A percentile compares a stretch with the other conserved stretches of the same genome.
Conservation (phyloP, 345 rosid genomes). For the Balakata baccata region DNA sequence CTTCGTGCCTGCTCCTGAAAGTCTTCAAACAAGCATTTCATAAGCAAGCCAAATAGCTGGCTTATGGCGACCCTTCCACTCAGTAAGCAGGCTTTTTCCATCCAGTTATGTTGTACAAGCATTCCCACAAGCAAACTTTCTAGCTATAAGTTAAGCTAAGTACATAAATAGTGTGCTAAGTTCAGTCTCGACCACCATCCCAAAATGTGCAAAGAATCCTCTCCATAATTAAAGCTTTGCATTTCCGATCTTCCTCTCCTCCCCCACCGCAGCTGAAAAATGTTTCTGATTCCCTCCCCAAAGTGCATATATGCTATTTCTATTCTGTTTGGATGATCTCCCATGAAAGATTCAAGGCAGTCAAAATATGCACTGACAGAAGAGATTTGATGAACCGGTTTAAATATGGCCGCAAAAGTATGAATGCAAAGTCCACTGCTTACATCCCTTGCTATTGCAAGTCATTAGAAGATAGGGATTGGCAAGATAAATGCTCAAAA, state of each 20-base stretch:
- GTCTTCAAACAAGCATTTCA: no score
- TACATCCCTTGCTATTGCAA: no score
- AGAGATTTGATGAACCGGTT: constrained; percentile 48
- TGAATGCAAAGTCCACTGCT: no score
- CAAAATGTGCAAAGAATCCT: constrained; percentile 35
- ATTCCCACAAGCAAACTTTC: constrained; percentile 28
- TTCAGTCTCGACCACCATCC: constrained; percentile 41
- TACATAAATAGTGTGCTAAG: constrained; percentile 37
- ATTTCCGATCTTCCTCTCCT: constrained; percentile 33
- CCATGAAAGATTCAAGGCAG: constrained; percentile 37
- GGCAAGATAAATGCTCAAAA: neutral
- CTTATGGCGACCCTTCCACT: constrained; percentile 68
- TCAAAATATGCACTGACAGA: constrained; percentile 43
- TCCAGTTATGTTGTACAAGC: constrained; percentile 35
- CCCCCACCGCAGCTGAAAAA: constrained; percentile 42
- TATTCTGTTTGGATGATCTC: constrained; percentile 24
- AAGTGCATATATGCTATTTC: constrained; percentile 24
- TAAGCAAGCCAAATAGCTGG: no score
- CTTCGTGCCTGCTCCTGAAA: no score
- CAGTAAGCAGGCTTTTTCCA: constrained; percentile 35
- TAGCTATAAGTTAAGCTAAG: constrained; percentile 36
- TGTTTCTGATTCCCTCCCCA: constrained; percentile 30
- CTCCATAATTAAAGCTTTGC: constrained; percentile 52
- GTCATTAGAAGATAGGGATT: no score
- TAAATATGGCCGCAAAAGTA: no score